Conservation (phyloP, 495 filamentous ascomycete species). For the Aspergillus mulundensis region DNA sequence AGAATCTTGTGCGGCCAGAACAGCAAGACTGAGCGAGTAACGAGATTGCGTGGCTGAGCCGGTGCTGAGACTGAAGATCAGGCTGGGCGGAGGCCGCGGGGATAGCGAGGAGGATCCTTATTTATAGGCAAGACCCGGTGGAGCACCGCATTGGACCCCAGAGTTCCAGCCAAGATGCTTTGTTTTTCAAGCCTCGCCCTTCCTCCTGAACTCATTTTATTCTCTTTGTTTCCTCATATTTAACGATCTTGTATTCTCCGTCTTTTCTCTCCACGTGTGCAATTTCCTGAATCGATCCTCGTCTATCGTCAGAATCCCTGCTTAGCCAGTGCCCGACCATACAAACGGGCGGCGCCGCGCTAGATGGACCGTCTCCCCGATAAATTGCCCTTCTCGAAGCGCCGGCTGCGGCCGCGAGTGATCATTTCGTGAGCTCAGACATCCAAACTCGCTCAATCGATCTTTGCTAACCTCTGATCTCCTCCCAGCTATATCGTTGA, state of each 20-base stretch:
- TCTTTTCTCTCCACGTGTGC: slow-evolving; percentile 2
- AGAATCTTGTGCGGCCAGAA: background rate
- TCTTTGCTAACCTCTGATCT: slow-evolving; percentile 1
- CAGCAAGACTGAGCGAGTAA: background rate
- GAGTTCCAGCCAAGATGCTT: slow-evolving; percentile 6
- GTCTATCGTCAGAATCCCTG: background rate
- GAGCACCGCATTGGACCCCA: background rate
- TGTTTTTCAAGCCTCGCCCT: background rate
- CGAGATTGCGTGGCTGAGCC: background rate
- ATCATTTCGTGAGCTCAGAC: slow-evolving; percentile 47
- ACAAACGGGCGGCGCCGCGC: background rate
- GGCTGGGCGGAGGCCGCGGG: background rate
- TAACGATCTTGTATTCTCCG: background rate
- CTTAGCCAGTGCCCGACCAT: background rate
- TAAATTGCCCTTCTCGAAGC: slow-evolving; percentile 52
- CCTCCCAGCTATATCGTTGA: slow-evolving; percentile 59
- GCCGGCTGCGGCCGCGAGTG: slow-evolving; percentile 44
- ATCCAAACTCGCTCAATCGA: too few species aligned
- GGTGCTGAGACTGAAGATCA: background rate
- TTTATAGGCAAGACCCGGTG: background rate
- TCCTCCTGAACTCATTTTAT: background rate
- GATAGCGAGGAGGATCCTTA: background rate
- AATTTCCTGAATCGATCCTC: slow-evolving; percentile 1
- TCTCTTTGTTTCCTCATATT: background rate
- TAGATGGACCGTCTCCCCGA: slow-evolving; percentile 35